phyloP scores from a whole-genome alignment of 2,329 filamentous ascomycete species.

The Lasiodiplodia theobromae region DNA sequence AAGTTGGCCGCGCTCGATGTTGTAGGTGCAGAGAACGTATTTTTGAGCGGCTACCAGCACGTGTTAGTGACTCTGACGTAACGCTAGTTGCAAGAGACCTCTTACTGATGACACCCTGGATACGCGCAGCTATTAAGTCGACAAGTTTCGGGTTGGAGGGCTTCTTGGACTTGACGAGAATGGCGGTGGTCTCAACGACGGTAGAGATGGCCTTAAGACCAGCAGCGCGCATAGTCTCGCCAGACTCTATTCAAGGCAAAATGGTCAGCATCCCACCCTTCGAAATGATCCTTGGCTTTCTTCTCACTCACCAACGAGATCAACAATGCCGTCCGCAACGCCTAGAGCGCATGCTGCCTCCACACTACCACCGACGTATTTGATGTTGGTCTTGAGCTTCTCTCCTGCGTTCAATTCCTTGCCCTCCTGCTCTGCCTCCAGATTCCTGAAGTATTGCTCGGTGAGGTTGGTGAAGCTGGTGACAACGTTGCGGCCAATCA shows the following conservation, averaged over 20 bases:
- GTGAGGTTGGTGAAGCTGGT: constrained; percentile 92
- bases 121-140: constrained; percentile 83
- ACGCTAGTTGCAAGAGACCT: constrained; percentile 33
- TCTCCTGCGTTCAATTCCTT: constrained; percentile 47
- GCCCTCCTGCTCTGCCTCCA: constrained; percentile 65
- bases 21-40: constrained; percentile 96
- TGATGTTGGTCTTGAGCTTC: constrained; percentile 80
- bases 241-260: constrained; percentile 74
- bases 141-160: constrained; percentile 82
- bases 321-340: constrained; percentile 95
- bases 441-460: constrained; percentile 79
- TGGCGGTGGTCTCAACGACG: constrained; percentile 84
- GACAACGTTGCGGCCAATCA: constrained; percentile 91
- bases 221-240: constrained; percentile 96
- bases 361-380: constrained; percentile 94
- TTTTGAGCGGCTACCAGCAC: constrained; percentile 73
- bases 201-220: constrained; percentile 95
- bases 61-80: constrained; percentile 32
- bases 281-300: background rate
- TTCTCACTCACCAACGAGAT: constrained; percentile 82
- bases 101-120: constrained; percentile 87
- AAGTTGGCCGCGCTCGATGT: constrained; percentile 77
- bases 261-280: constrained; percentile 2
- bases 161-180: constrained; percentile 88
- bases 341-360: constrained; percentile 96